Conservation (phyloP, 192 early-diverging fungal species). For the Dissophora ornata region DNA sequence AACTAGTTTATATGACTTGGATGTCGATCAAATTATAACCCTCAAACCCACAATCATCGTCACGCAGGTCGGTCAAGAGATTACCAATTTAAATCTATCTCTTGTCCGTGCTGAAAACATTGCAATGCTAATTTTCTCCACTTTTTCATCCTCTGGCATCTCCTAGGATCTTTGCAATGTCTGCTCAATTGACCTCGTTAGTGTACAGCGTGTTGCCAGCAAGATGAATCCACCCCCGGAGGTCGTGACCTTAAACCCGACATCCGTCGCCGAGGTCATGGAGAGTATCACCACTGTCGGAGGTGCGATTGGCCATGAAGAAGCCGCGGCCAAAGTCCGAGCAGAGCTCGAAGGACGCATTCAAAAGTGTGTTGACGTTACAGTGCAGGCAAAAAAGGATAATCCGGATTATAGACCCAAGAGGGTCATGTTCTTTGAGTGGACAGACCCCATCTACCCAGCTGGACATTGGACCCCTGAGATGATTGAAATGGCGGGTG, state of each 20-base stretch:
- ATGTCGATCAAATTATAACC: slow-evolving; percentile 50
- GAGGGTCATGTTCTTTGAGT: slow-evolving; percentile 61
- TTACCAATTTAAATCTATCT: no score
- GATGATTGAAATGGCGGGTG: slow-evolving; percentile 60
- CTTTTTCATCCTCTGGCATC: no score
- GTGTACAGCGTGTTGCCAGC: slow-evolving; percentile 60
- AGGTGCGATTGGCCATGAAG: slow-evolving; percentile 38
- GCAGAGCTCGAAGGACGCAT: slow-evolving; percentile 48
- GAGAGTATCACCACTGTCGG: slow-evolving; percentile 59
- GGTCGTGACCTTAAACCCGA: slow-evolving; percentile 55
- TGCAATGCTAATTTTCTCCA: no score
- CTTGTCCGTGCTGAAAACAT: no score
- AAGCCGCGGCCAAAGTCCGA: slow-evolving; percentile 42
- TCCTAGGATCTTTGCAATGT: slow-evolving; percentile 63
- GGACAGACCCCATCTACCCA: slow-evolving; percentile 62
- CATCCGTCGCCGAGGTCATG: slow-evolving; percentile 58
- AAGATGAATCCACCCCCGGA: slow-evolving; percentile 57
- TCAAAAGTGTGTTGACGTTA: slow-evolving; percentile 42
- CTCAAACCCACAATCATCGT: slow-evolving; percentile 63
- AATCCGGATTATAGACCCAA: slow-evolving; percentile 38
- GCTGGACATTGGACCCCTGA: slow-evolving; percentile 68
- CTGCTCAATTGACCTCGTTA: slow-evolving; percentile 64
- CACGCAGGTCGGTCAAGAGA: slow-evolving; percentile 55
- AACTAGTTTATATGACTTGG: slow-evolving; percentile 58
- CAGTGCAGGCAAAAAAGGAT: slow-evolving; percentile 3